These are phyloP conservation scores for Globisporangium emineosum DNA, from an alignment of 352 stramenopile species.

Conservation along the genomic window DNA sequence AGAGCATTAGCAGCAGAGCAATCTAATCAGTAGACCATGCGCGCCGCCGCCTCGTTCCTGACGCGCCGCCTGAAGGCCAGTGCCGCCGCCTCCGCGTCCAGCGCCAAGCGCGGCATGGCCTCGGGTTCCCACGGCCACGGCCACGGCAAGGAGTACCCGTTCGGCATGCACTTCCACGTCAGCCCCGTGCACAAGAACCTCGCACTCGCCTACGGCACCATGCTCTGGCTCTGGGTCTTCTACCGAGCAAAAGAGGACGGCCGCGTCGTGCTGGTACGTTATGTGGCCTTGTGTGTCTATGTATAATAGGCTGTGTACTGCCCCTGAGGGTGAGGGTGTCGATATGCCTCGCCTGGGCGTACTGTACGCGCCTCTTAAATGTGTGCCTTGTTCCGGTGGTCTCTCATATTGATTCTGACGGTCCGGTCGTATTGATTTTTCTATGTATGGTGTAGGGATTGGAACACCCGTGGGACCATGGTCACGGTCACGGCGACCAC, in stretches of 20 bases:
- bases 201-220: conserved; percentile 80
- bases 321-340: no score
- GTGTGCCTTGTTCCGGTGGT: conserved; percentile 14
- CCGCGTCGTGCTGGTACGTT: conserved; percentile 64
- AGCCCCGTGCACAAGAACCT: conserved; percentile 87
- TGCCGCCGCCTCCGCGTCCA: conserved; percentile 15
- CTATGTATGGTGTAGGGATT: conserved; percentile 44
- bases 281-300: background rate
- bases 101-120: conserved; percentile 55
- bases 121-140: conserved; percentile 35
- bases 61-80: conserved; percentile 42
- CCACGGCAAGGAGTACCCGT: conserved; percentile 61
- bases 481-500: conserved; percentile 35
- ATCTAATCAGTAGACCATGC: conserved; percentile 32
- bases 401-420: conserved; percentile 3
- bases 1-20: background rate
- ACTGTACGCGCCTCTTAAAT: no score
- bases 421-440: background rate
- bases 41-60: conserved; percentile 42
- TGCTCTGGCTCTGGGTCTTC: conserved; percentile 91
- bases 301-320: background rate
- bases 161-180: conserved; percentile 89
- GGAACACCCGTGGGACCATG: conserved; percentile 85
- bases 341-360: no score
- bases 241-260: conserved; percentile 88